Percentiles rank a stretch among this genome's conserved stretches.
phyloP scores from a whole-genome alignment of 192 early-diverging fungal species.

The Podila verticillata region DNA sequence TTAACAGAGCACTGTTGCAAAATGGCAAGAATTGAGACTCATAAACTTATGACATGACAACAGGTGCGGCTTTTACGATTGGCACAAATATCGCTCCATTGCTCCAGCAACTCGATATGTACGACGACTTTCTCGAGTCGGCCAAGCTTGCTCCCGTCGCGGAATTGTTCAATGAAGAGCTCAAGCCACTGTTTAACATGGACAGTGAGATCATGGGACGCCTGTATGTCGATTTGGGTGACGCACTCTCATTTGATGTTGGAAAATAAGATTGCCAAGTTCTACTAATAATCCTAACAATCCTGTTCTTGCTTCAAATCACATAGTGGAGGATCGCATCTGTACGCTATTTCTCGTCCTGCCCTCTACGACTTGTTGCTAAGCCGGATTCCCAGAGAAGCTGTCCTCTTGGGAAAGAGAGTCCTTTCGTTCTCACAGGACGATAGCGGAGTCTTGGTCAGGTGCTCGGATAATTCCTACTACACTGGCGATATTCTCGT shows the following conservation, averaged over 20 bases:
- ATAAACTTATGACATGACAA: neutral
- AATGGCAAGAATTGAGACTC: neutral
- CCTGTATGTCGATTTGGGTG: neutral
- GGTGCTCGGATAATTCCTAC: too few relatives aligned
- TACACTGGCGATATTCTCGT: neutral
- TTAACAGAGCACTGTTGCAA: too few relatives aligned
- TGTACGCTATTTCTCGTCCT: too few relatives aligned
- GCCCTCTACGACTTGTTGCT: neutral
- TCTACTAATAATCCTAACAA: too few relatives aligned
- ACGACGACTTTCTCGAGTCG: neutral
- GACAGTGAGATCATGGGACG: neutral
- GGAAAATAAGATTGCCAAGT: too few relatives aligned
- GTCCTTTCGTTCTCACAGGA: too few relatives aligned
- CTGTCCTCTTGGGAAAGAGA: neutral
- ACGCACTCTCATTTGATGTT: neutral
- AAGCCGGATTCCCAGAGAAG: neutral
- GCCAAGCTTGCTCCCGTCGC: neutral
- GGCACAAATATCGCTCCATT: neutral
- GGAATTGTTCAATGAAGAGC: neutral
- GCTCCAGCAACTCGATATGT: conserved; percentile 3
- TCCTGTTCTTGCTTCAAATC: too few relatives aligned
- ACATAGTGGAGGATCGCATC: too few relatives aligned
- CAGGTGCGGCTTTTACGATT: neutral
- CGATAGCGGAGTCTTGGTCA: too few relatives aligned
- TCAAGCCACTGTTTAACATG: neutral